Evolutionary conservation across 2,329 filamentous ascomycete genomes (phyloP).

Genomic region (Colletotrichum godetiae): DNA sequence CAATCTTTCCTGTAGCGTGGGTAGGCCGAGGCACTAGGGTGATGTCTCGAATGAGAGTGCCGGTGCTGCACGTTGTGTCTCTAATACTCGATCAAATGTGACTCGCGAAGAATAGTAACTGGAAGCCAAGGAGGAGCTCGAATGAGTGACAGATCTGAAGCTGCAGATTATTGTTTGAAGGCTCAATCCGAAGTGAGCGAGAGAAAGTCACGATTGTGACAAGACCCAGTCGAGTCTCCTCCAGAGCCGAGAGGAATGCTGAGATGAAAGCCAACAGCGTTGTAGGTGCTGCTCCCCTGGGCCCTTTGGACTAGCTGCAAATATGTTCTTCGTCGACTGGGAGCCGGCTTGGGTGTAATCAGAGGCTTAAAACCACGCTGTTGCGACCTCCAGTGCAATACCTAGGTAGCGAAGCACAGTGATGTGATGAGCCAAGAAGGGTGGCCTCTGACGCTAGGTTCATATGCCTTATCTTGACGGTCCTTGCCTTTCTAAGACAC

Average conservation of each 20-base stretch:
- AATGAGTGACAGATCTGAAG: neutral
- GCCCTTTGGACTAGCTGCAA: neutral
- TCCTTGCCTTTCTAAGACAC: conserved; percentile 14
- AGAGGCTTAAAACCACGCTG: neutral
- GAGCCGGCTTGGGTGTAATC: neutral
- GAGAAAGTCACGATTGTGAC: neutral
- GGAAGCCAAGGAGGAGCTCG: neutral
- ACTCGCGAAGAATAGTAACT: neutral
- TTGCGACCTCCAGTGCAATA: neutral
- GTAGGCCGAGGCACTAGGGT: neutral
- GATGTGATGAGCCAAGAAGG: conserved; percentile 4
- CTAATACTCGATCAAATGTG: neutral
- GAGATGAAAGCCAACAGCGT: neutral
- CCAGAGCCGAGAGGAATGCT: neutral
- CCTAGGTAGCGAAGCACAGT: neutral
- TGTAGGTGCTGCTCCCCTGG: neutral
- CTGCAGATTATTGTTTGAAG: neutral
- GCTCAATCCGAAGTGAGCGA: neutral
- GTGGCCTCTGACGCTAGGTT: conserved; percentile 19
- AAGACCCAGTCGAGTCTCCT: neutral
- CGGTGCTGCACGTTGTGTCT: conserved; percentile 1
- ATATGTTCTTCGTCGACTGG: neutral
- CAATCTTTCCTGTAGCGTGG: conserved; percentile 19
- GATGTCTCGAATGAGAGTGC: conserved; percentile 8
- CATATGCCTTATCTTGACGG: conserved; percentile 28